Base-by-base conservation (phyloP, 2,329 filamentous ascomycete species). In the Cytospora leucostoma region DNA sequence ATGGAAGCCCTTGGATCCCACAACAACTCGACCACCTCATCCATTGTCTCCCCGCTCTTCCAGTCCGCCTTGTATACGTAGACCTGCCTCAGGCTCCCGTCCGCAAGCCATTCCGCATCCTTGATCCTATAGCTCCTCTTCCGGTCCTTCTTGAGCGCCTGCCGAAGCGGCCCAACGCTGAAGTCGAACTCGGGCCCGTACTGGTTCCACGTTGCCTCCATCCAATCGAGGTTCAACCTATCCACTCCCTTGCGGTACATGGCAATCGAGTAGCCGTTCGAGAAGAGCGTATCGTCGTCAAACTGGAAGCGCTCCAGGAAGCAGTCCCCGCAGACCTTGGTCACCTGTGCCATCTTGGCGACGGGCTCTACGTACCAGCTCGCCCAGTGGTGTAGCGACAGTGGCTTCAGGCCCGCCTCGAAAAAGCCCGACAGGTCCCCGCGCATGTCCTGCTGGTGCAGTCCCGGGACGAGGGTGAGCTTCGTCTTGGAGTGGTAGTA, bases 301-400 rank as follows among this genome's bases (percentile, higher is more conserved):
- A 82, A 79, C 52, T 79, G 75, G 76, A 80, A 88, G 32, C 85
- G 78, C 68, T 84, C 82, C 56, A 88, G 73, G 65, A 87, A 79
- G 64, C 85, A 88, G 55, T 82, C 80, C 6, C 85, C 85, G 67
- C 85, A 88, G n/a, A 85, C 70, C 11, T 78, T 71, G 7, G 78
- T 74, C 13, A 84, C 74, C 47, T 76, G 73, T 37, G 81, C 78
- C 74, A 86, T 81, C 62, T 79, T 76, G 54, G 78, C 77, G 50
- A 86, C 76, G 56, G 80, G 80, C 33, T 76, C 77, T 10, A 77
- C 69, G 72, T 85, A 85, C 83, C 84, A 87, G 13, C 79, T 83
- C 71, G 86, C 87, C 84, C 84, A 88, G 74, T 88, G 85, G 70
- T 88, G 85, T 7, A 88, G 74, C 56, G 80, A 85, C 13, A 87